Evolutionary conservation across 1,139 yeast genomes (phyloP).

Genomic region (Kodamaea sp.): DNA sequence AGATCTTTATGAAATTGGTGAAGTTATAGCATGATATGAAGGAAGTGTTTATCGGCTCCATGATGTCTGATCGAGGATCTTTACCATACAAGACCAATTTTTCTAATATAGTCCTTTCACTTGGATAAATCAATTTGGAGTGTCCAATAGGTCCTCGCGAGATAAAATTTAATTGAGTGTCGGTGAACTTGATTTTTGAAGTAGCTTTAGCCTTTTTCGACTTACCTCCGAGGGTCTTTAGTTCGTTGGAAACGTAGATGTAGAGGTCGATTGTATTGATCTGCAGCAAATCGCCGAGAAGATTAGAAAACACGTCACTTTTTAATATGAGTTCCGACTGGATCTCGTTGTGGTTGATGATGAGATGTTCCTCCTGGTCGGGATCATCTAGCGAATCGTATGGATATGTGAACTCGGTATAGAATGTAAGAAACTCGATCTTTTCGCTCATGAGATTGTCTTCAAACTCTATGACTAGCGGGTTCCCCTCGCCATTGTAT

Average conservation of each 20-base stretch:
- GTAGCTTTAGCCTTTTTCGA: conserved; percentile 3
- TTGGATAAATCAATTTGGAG: conserved; percentile 68
- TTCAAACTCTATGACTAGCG: conserved; percentile 70
- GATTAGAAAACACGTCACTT: conserved; percentile 63
- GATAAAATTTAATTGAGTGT: conserved; percentile 50
- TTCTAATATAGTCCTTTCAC: conserved; percentile 62
- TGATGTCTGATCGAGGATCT: conserved; percentile 8
- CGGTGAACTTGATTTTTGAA: conserved; percentile 16
- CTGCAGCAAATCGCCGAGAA: conserved; percentile 67
- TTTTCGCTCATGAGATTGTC: conserved; percentile 69
- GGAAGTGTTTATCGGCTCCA: conserved; percentile 24
- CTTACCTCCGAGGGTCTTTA: conserved; percentile 15
- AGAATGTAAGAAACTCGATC: conserved; percentile 67
- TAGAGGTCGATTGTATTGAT: conserved; percentile 62
- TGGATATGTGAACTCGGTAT: conserved; percentile 41
- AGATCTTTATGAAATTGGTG: conserved; percentile 50
- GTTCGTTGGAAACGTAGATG: conserved; percentile 39
- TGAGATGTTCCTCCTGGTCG: conserved; percentile 20
- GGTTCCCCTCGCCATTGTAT: conserved; percentile 58
- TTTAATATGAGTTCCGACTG: conserved; percentile 66
- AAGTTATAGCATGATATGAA: conserved; percentile 52
- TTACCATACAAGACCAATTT: conserved; percentile 27
- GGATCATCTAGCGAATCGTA: conserved; percentile 33
- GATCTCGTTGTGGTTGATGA: conserved; percentile 51
- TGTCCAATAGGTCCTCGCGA: conserved; percentile 71